Conservation (phyloP, 169 alveolate species). For the Plasmodium gallinaceum region DNA sequence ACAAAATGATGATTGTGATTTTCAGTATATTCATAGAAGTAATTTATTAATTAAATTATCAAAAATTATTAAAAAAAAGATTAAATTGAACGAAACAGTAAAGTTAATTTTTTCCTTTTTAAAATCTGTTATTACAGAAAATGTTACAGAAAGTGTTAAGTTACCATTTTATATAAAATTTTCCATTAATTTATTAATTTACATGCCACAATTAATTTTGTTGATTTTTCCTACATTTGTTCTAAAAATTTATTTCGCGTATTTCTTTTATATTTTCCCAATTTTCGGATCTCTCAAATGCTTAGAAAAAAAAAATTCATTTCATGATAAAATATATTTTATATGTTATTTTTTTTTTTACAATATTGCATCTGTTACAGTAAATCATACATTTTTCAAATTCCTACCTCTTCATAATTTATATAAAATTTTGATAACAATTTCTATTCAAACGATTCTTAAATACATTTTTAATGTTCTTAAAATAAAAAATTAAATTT, state of each 20-base stretch:
- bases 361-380: conserved; percentile 49
- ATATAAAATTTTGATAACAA: conserved; percentile 68
- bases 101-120: conserved; percentile 45
- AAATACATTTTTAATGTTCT: conserved; percentile 48
- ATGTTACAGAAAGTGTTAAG: conserved; percentile 58
- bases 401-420: conserved; percentile 62
- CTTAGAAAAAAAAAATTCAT: conserved; percentile 52
- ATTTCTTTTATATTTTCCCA: conserved; percentile 62
- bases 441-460: conserved; percentile 53
- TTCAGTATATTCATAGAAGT: conserved; percentile 40
- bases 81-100: conserved; percentile 66
- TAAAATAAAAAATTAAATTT: conserved; percentile 8
- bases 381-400: conserved; percentile 66
- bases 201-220: conserved; percentile 58
- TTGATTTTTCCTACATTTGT: conserved; percentile 63
- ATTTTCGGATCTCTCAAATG: conserved; percentile 74
- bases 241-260: conserved; percentile 51
- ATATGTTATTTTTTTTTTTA: conserved; percentile 66
- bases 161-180: conserved; percentile 53
- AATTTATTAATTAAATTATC: conserved; percentile 50
- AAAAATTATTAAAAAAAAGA: conserved; percentile 32
- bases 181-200: conserved; percentile 43
- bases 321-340: conserved; percentile 53
- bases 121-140: conserved; percentile 56
- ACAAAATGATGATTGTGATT: background rate